Base-by-base conservation (phyloP, 2,329 filamentous ascomycete genomes). In the Apiospora malaysiana region DNA sequence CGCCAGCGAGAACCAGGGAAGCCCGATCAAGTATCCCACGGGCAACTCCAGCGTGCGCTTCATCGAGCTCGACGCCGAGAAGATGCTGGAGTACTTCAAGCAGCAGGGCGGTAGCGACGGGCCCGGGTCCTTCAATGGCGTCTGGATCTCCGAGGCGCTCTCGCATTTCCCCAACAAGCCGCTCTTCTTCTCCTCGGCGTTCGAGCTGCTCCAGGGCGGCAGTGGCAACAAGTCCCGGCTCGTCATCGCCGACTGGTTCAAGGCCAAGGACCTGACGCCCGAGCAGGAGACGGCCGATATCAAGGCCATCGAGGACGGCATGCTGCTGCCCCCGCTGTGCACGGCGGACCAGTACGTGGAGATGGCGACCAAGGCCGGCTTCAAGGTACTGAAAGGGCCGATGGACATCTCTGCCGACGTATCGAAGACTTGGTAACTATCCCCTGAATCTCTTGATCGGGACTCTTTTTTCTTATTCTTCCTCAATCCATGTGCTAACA, bases 131-230 rank as follows among this genome's bases (percentile, higher is more conserved):
- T 90, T 90, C 73, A 87, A 90, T 74, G 83, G 82, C 59, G 87
- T 90, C 27, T 91, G 88, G 88, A 89, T 90, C 77, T 88, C 86
- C 67, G 88, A 90, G 77, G 88, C 88, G 2, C 83, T 90, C 71
- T 89, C 86, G 74, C 88, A 90, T 77, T 85, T 90, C 71, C 87
- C 88, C 0, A 83, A 90, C 75, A 90, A 90, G 77, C 80, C 82
- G 1, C 79, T 89, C 2, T 90, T 90, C 79, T 90, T 90, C 76
- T 77, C 79, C 37, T 90, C 89, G 72, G 84, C 85, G 1, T 80
- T 80, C 42, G 80, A 79, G 66, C 79, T 90, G 45, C 79, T 91
- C 68, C 84, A 81, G 47, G 71, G 79, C 0, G 85, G 85, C 0
- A 87, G 86, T 1, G 16, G 51, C 14, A 27, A 18, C 32, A 87